Percentiles rank a stretch among this genome's conserved stretches.
These are phyloP conservation scores for Furcasterigmium sp. DNA, from an alignment of 2,329 filamentous ascomycete species.

Conservation along the genomic window DNA sequence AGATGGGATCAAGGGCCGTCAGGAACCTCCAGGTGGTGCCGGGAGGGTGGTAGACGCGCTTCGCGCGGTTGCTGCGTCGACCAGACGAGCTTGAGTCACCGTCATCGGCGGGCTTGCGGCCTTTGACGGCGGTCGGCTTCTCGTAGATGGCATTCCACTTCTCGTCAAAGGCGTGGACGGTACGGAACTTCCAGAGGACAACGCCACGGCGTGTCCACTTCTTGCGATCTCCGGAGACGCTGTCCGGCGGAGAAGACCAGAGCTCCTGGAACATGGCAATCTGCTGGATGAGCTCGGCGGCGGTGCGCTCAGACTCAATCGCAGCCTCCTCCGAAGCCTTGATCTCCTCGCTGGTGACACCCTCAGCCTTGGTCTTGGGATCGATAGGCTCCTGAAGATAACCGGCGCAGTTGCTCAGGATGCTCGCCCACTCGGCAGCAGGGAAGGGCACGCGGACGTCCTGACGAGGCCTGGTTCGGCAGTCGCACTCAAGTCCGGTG, in stretches of 20 bases:
- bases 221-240: slow-evolving; percentile 13
- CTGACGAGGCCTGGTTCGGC: slow-evolving; percentile 38
- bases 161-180: slow-evolving; percentile 39
- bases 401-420: slow-evolving; percentile 50
- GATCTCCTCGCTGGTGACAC: slow-evolving; percentile 15
- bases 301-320: slow-evolving; percentile 17
- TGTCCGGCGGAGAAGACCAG: slow-evolving; percentile 47
- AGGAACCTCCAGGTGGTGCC: slow-evolving; percentile 59
- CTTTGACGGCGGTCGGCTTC: slow-evolving; percentile 16
- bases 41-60: slow-evolving; percentile 39
- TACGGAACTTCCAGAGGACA: slow-evolving; percentile 60
- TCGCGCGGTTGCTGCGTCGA: slow-evolving; percentile 6
- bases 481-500: slow-evolving; percentile 38
- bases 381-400: slow-evolving; percentile 28
- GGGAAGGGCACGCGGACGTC: slow-evolving; percentile 53
- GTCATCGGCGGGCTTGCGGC: slow-evolving; percentile 8
- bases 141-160: slow-evolving; percentile 36
- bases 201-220: slow-evolving; percentile 54
- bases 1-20: slow-evolving; percentile 54
- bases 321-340: slow-evolving; percentile 12
- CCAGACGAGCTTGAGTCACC: slow-evolving; percentile 11
- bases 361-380: slow-evolving; percentile 15
- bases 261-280: slow-evolving; percentile 66
- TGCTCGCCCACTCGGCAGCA: slow-evolving; percentile 52
- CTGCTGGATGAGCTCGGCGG: slow-evolving; percentile 48